Conservation (phyloP, 2,329 filamentous ascomycete species). For the Herpotrichia juniperi region DNA sequence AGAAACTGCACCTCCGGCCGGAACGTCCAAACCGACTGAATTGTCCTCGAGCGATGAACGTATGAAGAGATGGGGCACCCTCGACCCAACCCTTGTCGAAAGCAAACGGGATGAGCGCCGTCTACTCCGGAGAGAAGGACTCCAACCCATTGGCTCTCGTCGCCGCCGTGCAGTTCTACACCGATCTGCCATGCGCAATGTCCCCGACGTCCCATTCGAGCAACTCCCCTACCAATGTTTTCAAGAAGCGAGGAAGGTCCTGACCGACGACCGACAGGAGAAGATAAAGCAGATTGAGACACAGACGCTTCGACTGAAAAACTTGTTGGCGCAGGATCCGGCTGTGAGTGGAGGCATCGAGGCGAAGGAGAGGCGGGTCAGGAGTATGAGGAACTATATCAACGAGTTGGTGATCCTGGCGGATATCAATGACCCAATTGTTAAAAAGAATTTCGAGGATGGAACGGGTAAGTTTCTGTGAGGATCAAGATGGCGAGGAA, state of each 20-base stretch:
- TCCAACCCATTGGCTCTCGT: constrained; percentile 80
- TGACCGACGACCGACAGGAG: constrained; percentile 78
- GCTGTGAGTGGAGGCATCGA: constrained; percentile 66
- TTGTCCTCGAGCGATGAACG: constrained; percentile 28
- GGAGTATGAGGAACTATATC: constrained; percentile 72
- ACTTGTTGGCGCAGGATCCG: constrained; percentile 65
- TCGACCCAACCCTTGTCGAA: constrained; percentile 41
- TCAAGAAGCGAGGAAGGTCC: constrained; percentile 87
- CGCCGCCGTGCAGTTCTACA: constrained; percentile 68
- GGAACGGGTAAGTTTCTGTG: constrained; percentile 72
- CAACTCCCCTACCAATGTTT: constrained; percentile 97
- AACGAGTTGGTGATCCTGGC: constrained; percentile 85
- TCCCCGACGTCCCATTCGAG: constrained; percentile 80
- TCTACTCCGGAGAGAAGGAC: constrained; percentile 68
- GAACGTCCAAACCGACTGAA: background rate
- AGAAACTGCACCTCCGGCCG: constrained; percentile 2
- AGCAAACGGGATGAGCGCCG: constrained; percentile 64
- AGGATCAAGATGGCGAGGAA: background rate
- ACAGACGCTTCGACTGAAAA: constrained; percentile 71
- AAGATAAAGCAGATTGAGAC: constrained; percentile 76
- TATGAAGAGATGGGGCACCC: constrained; percentile 42
- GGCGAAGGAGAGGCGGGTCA: constrained; percentile 70
- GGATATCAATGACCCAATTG: constrained; percentile 92
- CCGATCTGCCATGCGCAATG: constrained; percentile 54
- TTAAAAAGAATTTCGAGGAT: constrained; percentile 94